phyloP scores from a whole-genome alignment of 768 basidiomycete species.

The Leccinum uliginosum region DNA sequence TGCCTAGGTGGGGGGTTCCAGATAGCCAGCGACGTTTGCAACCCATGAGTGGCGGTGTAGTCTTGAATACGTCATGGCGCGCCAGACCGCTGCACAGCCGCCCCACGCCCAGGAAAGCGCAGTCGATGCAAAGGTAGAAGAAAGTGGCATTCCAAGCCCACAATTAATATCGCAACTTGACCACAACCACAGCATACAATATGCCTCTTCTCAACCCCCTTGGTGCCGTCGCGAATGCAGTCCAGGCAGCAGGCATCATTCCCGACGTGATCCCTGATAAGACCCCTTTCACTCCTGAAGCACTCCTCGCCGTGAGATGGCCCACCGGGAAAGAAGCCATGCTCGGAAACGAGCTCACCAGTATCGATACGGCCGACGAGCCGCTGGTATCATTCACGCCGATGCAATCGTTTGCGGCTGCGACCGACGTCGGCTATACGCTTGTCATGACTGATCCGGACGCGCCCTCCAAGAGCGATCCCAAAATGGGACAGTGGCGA shows the following conservation, averaged over 20 bases:
- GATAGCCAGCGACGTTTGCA: background rate
- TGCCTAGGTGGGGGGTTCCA: background rate
- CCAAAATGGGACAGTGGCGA: slow-evolving; percentile 48
- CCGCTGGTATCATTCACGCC: slow-evolving; percentile 47
- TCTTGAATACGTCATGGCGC: too few species aligned
- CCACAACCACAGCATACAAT: background rate
- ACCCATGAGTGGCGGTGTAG: too few species aligned
- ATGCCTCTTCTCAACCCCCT: slow-evolving; percentile 29
- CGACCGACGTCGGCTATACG: slow-evolving; percentile 40
- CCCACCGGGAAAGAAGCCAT: slow-evolving; percentile 30
- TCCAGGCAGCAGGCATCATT: slow-evolving; percentile 21
- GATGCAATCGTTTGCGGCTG: slow-evolving; percentile 32
- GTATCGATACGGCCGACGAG: slow-evolving; percentile 42
- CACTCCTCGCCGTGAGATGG: slow-evolving; percentile 27
- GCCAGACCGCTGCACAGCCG: too few species aligned
- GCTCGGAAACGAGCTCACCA: slow-evolving; percentile 36
- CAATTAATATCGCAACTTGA: too few species aligned
- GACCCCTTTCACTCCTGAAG: slow-evolving; percentile 24
- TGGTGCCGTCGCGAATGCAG: slow-evolving; percentile 12
- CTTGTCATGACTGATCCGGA: slow-evolving; percentile 58
- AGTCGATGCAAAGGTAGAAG: too few species aligned
- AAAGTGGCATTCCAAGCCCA: too few species aligned
- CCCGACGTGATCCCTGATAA: slow-evolving; percentile 29
- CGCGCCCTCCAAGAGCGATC: slow-evolving; percentile 47
- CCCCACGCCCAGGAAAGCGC: too few species aligned